These are phyloP conservation scores for Gossypium schwendimanii DNA, from an alignment of 441 rosid species.

Conservation along the genomic window DNA sequence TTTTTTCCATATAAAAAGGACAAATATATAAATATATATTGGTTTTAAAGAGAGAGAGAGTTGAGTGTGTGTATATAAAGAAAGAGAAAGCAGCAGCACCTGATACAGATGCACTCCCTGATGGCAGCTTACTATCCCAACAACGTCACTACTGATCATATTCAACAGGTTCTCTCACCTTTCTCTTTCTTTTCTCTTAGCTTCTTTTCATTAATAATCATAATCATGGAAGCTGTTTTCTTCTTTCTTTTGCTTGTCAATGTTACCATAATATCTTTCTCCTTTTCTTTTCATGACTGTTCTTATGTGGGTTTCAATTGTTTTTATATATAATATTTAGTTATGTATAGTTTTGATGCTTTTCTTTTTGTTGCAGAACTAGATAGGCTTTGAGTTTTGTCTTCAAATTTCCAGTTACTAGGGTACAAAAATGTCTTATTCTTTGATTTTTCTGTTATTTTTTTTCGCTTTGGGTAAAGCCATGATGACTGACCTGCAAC, in stretches of 20 bases:
- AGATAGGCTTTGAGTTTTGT: neutral
- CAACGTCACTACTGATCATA: constrained; percentile 99
- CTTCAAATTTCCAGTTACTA: neutral
- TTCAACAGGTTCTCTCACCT: constrained; percentile 67
- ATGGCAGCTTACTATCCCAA: constrained; percentile 94
- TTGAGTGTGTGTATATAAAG: constrained; percentile 26
- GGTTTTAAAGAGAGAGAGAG: neutral
- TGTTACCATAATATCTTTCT: neutral
- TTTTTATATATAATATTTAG: neutral
- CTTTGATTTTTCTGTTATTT: neutral
- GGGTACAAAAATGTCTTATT: neutral
- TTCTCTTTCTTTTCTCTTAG: neutral
- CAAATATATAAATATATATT: neutral
- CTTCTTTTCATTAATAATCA: neutral
- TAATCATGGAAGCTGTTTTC: neutral
- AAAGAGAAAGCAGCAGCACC: constrained; percentile 90
- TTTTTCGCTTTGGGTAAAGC: no score
- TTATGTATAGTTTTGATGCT: neutral
- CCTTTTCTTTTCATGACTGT: neutral
- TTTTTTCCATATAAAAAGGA: no score
- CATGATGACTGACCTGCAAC: neutral
- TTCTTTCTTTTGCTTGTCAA: neutral
- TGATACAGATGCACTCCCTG: constrained; percentile 99
- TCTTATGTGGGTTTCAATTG: neutral
- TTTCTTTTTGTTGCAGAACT: neutral